Conservation (phyloP, 805 yeast species). For the Candida rishiriensis region DNA sequence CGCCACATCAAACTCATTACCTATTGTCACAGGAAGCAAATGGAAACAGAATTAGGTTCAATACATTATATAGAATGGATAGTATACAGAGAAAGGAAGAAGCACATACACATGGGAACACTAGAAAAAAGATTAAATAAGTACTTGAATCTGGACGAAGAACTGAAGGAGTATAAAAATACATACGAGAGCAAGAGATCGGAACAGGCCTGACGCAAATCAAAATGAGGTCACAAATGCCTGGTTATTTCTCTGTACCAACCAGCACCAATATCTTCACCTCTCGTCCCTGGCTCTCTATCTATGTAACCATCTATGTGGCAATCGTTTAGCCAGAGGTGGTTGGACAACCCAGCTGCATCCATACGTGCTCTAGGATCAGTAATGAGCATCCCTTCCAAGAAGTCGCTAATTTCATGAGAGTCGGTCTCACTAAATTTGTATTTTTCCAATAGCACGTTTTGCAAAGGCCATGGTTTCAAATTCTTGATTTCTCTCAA, state of each 20-base stretch:
- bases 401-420: conserved; percentile 65
- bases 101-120: too few species aligned
- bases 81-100: too few species aligned
- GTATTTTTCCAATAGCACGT: conserved; percentile 83
- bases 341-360: conserved; percentile 93
- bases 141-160: too few species aligned
- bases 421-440: conserved; percentile 67
- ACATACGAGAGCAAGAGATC: too few species aligned
- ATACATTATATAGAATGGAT: too few species aligned
- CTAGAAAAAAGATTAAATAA: too few species aligned
- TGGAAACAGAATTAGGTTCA: too few species aligned
- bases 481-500: conserved; percentile 74
- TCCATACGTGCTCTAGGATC: conserved; percentile 85
- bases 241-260: conserved; percentile 69
- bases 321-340: conserved; percentile 79
- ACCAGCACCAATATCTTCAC: conserved; percentile 79
- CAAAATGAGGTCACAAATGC: conserved; percentile 2
- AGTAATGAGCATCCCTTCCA: conserved; percentile 75
- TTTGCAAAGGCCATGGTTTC: conserved; percentile 84
- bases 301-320: conserved; percentile 74
- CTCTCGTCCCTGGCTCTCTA: conserved; percentile 72
- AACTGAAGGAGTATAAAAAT: too few species aligned
- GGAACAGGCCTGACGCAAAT: too few species aligned
- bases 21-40: too few species aligned
- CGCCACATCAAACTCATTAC: too few species aligned